A percentile compares a stretch with the other conserved stretches of the same genome.
phyloP scores from a whole-genome alignment of 768 basidiomycete genomes.

The Lactarius hatsudake region DNA sequence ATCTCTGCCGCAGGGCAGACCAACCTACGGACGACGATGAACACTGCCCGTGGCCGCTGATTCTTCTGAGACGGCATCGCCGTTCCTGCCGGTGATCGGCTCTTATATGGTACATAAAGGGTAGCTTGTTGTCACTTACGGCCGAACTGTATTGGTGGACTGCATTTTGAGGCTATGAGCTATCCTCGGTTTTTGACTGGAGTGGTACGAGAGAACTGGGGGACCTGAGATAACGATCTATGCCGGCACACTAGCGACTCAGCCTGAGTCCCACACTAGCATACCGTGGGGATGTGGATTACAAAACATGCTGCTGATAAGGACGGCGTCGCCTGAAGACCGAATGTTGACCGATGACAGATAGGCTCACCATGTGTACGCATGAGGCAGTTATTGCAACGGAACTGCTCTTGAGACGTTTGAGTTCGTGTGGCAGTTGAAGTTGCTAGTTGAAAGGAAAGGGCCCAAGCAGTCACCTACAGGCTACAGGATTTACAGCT shows the following conservation, averaged over 20 bases:
- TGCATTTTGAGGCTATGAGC: background rate
- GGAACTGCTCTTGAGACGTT: background rate
- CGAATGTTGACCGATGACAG: background rate
- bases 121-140: background rate
- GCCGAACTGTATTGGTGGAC: background rate
- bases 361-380: background rate
- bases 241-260: background rate
- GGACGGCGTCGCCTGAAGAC: background rate
- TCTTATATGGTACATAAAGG: background rate
- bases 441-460: background rate
- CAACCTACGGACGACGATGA: background rate
- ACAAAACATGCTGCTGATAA: background rate
- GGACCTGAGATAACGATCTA: background rate
- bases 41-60: background rate
- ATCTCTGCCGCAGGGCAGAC: background rate
- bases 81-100: background rate
- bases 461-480: background rate
- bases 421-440: too few species aligned
- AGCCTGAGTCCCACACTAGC: background rate
- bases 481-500: background rate
- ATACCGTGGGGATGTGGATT: background rate
- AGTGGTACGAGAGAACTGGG: background rate
- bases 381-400: background rate
- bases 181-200: background rate
- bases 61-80: background rate